These are phyloP conservation scores for Backusella circina DNA, from an alignment of 192 early-diverging fungal species.

Conservation along the genomic window DNA sequence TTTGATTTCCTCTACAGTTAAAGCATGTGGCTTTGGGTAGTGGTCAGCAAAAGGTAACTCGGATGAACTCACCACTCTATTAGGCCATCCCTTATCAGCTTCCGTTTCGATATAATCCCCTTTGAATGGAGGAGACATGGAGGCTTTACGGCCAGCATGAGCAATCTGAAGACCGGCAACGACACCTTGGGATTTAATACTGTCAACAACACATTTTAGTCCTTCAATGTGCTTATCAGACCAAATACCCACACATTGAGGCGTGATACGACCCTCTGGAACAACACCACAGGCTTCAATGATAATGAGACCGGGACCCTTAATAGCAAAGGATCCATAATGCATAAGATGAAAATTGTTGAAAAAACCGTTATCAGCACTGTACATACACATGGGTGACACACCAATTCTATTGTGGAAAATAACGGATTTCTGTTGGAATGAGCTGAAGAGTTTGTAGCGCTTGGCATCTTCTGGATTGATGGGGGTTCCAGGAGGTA, in stretches of 20 bases:
- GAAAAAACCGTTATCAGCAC: constrained; percentile 58
- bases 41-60: constrained; percentile 44
- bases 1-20: constrained; percentile 56
- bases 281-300: constrained; percentile 75
- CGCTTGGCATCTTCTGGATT: background rate
- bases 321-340: constrained; percentile 65
- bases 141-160: constrained; percentile 78
- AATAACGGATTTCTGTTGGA: constrained; percentile 60
- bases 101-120: constrained; percentile 13
- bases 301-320: constrained; percentile 77
- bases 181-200: constrained; percentile 58
- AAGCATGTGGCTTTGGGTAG: constrained; percentile 14
- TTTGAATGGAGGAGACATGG: constrained; percentile 11
- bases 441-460: constrained; percentile 61
- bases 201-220: constrained; percentile 55
- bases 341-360: constrained; percentile 66
- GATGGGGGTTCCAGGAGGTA: background rate
- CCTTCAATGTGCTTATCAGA: constrained; percentile 70
- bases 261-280: constrained; percentile 76
- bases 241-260: constrained; percentile 79
- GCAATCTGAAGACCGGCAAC: constrained; percentile 73
- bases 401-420: constrained; percentile 76
- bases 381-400: constrained; percentile 86
- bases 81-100: constrained; percentile 65
- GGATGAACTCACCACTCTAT: constrained; percentile 66